A percentile compares a stretch with the other conserved stretches of the same genome.
phyloP scores from a whole-genome alignment of 176 grass and related monocot species.

The Oryza brachyantha region DNA sequence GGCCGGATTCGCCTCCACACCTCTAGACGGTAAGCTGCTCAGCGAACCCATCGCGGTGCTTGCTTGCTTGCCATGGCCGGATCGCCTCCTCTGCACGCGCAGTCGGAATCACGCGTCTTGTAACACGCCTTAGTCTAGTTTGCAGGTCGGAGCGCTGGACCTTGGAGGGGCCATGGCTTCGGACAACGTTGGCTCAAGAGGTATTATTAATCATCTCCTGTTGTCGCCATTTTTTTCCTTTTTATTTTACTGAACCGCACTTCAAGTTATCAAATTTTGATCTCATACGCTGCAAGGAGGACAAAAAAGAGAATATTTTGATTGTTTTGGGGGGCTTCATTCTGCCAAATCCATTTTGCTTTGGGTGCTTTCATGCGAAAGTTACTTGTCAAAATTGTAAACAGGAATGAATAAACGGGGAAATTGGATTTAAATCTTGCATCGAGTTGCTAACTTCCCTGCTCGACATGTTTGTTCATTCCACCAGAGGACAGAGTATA shows the following conservation, averaged over 20 bases:
- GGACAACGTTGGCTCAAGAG: constrained; percentile 30
- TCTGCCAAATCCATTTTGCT: neutral
- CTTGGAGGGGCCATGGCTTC: constrained; percentile 30
- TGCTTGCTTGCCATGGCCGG: too few species aligned
- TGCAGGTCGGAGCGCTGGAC: neutral
- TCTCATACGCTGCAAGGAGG: neutral
- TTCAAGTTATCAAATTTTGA: neutral
- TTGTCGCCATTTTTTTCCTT: neutral
- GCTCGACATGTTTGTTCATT: neutral
- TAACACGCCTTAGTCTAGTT: neutral
- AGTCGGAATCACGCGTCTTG: neutral
- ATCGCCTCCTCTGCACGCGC: too few species aligned
- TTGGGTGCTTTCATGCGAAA: neutral
- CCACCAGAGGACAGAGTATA: neutral
- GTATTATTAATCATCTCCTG: constrained; percentile 2
- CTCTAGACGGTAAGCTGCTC: neutral
- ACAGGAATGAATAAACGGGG: neutral
- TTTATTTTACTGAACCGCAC: neutral
- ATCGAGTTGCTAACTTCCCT: neutral
- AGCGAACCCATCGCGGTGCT: too few species aligned
- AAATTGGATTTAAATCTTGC: neutral
- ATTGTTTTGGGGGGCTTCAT: neutral
- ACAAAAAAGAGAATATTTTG: neutral
- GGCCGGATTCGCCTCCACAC: neutral
- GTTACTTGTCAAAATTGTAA: neutral